phyloP scores from a whole-genome alignment of 2,329 filamentous ascomycete species.

The Aureobasidium musti region DNA sequence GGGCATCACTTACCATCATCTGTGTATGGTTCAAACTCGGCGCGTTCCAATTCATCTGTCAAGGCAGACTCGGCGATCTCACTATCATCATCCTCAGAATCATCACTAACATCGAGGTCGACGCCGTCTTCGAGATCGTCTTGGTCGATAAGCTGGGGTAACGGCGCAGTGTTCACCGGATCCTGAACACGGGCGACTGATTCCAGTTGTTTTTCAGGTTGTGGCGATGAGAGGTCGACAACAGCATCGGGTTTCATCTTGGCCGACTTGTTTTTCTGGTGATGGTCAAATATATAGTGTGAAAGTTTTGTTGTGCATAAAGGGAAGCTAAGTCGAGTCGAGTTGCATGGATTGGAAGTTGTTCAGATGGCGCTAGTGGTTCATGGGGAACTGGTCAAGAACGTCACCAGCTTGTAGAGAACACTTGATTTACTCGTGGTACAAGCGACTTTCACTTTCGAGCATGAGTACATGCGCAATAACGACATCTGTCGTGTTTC shows the following conservation, averaged over 20 bases:
- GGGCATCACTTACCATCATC: constrained; percentile 25
- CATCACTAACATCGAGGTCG: neutral
- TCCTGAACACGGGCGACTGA: constrained; percentile 27
- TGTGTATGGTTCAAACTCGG: constrained; percentile 30
- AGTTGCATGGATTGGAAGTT: constrained; percentile 22
- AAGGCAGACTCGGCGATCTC: constrained; percentile 15
- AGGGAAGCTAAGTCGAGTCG: constrained; percentile 17
- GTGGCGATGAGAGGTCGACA: neutral
- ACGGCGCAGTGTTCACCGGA: constrained; percentile 9
- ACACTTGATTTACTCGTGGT: neutral
- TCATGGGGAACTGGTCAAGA: neutral
- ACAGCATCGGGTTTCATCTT: constrained; percentile 7
- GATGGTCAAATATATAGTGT: neutral
- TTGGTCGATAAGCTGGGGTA: constrained; percentile 8
- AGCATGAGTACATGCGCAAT: neutral
- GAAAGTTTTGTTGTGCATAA: constrained; percentile 18
- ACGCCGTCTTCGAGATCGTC: constrained; percentile 13
- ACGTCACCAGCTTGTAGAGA: neutral
- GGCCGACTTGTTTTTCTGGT: neutral
- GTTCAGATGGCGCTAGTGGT: constrained; percentile 20
- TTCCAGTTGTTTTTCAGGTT: constrained; percentile 20
- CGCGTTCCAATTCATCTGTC: constrained; percentile 30
- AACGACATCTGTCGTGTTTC: neutral
- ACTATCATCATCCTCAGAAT: neutral
- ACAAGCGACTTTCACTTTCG: neutral